phyloP scores from a whole-genome alignment of 257 asterid species.

The Coffea canephora region DNA sequence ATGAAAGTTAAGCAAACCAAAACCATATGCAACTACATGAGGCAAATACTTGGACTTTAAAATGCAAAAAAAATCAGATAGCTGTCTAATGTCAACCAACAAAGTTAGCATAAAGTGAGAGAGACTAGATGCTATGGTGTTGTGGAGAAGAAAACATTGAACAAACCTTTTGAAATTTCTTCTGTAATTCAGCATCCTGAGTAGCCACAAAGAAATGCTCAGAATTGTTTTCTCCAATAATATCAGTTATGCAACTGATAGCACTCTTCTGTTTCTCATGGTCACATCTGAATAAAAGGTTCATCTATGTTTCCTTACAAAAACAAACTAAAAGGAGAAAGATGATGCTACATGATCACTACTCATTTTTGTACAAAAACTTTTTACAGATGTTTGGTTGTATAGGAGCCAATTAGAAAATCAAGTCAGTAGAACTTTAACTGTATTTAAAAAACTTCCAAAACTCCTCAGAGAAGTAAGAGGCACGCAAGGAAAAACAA shows the following conservation, averaged over 20 bases:
- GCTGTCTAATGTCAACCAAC: neutral
- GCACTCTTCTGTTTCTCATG: constrained; percentile 78
- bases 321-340: constrained; percentile 16
- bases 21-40: neutral
- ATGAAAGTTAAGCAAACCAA: neutral
- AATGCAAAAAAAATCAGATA: neutral
- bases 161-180: constrained; percentile 63
- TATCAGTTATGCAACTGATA: constrained; percentile 66
- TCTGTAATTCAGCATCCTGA: constrained; percentile 79
- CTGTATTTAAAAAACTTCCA: neutral
- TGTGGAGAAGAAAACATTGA: neutral
- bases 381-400: neutral
- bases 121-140: neutral
- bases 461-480: neutral
- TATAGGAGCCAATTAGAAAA: neutral
- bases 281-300: constrained; percentile 58
- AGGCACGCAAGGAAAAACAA: constrained; percentile 14
- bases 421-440: neutral
- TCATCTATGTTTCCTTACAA: constrained; percentile 2
- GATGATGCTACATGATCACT: neutral
- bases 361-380: neutral
- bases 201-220: constrained; percentile 93
- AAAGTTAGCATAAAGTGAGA: neutral
- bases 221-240: constrained; percentile 65
- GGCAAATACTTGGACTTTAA: neutral